Conservation (phyloP, 1,139 yeast species). For the Debaryomyces subglobosus region DNA sequence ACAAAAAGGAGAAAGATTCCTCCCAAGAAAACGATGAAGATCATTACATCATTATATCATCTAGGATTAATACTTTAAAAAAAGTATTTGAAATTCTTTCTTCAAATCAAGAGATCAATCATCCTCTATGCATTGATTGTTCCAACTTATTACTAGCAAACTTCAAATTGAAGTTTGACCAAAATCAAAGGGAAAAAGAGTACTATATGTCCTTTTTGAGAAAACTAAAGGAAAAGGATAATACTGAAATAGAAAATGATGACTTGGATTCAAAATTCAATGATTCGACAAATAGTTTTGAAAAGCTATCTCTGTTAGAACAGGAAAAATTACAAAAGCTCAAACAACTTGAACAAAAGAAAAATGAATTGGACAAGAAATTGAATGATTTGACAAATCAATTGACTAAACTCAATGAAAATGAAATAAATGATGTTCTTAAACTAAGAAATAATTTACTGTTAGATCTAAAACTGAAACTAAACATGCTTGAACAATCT, state of each 20-base stretch:
- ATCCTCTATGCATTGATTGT: constrained; percentile 90
- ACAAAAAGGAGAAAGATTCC: constrained; percentile 2
- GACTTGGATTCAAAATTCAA: constrained; percentile 40
- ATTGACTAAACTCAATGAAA: constrained; percentile 36
- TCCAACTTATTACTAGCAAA: constrained; percentile 68
- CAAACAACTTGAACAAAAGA: constrained; percentile 45
- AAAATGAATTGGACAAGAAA: constrained; percentile 42
- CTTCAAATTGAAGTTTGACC: constrained; percentile 72
- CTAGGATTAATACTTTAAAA: constrained; percentile 58
- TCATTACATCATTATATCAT: constrained; percentile 29
- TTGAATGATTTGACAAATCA: constrained; percentile 42
- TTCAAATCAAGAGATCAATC: constrained; percentile 73
- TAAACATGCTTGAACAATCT: constrained; percentile 59
- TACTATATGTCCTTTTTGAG: constrained; percentile 72
- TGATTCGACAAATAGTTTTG: constrained; percentile 45
- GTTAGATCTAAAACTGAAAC: constrained; percentile 49
- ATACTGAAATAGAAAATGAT: constrained; percentile 14
- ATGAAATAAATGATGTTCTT: constrained; percentile 48
- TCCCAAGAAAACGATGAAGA: constrained; percentile 16
- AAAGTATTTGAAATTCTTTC: constrained; percentile 60
- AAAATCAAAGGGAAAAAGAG: constrained; percentile 76
- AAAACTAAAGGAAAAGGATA: constrained; percentile 59
- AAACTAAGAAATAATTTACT: constrained; percentile 54
- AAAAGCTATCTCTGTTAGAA: constrained; percentile 36
- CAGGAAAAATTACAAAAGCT: constrained; percentile 45